Base-by-base conservation (phyloP, 768 basidiomycete genomes). In the Russula griseocarnosa region DNA sequence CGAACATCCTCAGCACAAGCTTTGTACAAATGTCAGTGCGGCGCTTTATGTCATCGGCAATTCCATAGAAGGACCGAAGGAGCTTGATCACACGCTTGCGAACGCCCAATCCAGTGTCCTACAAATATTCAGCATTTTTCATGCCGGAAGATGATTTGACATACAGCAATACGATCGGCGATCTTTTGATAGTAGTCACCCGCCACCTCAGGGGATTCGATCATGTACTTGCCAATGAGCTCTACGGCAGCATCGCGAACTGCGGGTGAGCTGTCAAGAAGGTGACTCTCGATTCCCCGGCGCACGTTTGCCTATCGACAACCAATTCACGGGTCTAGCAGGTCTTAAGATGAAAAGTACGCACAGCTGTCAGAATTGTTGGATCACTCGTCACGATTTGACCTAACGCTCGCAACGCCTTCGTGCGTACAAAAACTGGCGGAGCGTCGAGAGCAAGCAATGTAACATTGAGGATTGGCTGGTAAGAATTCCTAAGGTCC, bases 201-300 rank as follows among this genome's bases (percentile, higher is more conserved):
- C 0, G 91, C 92, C n/a, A 98, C 86, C 60, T 87, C 86, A 0
- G 93, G 92, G 0, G 88, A 86, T 65, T 93, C 88, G 40, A 94
- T 84, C 79, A 98, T 87, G 70, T 98, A 96, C 76, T 94, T 96
- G n/a, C 97, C 97, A 62, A 98, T 92, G 62, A 99, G 78, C 71
- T 98, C 97, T 16, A 99, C 92, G 6, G 96, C 94, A 5, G 94
- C 94, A 72, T 99, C 97, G 13, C 97, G 90, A 8, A 99, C 97
- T 20, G 91, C 90, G 0, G 97, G 88, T 0, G 97, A 98, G 67
- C 83, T 88, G 69, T 99, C 97, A 2, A 90, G 78, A 16, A 99
- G 81, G 71, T 97, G 92, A 40, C 85, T 86, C 74, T 98, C 94
- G 67, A 99, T 92, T 2, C 91, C 86, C 53, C 83, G 81, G 38